Conservation (phyloP, 2,329 filamentous ascomycete genomes). For the Diplodia sapinea region DNA sequence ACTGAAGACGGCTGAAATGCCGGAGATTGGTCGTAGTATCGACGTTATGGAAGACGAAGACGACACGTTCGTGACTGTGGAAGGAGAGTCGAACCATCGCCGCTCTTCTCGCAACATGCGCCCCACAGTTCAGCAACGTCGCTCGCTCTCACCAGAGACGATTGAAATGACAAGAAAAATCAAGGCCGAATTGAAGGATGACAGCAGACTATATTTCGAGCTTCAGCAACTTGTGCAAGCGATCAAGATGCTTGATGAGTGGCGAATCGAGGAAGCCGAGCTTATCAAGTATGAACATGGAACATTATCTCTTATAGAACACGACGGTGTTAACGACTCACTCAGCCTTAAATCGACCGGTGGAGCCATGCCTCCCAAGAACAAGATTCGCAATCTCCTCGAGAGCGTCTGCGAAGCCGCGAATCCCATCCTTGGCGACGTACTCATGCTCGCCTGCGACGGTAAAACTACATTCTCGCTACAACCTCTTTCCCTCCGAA, state of each 20-base stretch:
- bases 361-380: slow-evolving; percentile 36
- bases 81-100: slow-evolving; percentile 2
- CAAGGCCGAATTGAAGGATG: slow-evolving; percentile 32
- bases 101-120: slow-evolving; percentile 18
- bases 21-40: slow-evolving; percentile 45
- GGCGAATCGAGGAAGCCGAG: slow-evolving; percentile 50
- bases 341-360: slow-evolving; percentile 26
- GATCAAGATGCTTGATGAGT: slow-evolving; percentile 51
- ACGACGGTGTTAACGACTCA: slow-evolving; percentile 8
- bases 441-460: slow-evolving; percentile 39
- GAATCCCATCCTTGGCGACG: slow-evolving; percentile 44
- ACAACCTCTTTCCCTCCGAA: not conserved
- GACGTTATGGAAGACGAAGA: slow-evolving; percentile 38
- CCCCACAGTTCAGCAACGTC: slow-evolving; percentile 18
- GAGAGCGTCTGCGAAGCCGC: slow-evolving; percentile 49
- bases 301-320: not conserved
- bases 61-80: not conserved
- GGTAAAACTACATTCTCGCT: slow-evolving; percentile 32
- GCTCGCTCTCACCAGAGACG: slow-evolving; percentile 31
- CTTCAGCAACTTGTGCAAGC: slow-evolving; percentile 51
- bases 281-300: slow-evolving; percentile 41
- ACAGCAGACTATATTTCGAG: slow-evolving; percentile 49
- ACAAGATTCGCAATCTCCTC: slow-evolving; percentile 48
- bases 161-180: slow-evolving; percentile 35
- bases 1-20: slow-evolving; percentile 48